These are phyloP conservation scores for Arthrinium phaeospermum DNA, from an alignment of 2,329 filamentous ascomycete genomes.

Conservation along the genomic window DNA sequence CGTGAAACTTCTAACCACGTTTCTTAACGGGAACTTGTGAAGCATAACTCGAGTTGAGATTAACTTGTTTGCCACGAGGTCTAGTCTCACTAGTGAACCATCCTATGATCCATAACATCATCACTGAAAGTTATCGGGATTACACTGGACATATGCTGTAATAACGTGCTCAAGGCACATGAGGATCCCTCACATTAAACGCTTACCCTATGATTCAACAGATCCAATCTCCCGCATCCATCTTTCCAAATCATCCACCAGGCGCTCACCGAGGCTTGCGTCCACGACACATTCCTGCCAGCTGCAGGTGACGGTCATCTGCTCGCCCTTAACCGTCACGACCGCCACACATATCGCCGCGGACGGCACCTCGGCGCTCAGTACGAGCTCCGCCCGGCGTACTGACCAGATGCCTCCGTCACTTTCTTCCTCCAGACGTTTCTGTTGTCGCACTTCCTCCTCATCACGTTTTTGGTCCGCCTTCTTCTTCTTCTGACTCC, in stretches of 20 bases:
- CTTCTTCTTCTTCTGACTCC: neutral
- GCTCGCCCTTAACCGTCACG: slow-evolving; percentile 18
- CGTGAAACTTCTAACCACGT: no score
- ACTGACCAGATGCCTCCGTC: slow-evolving; percentile 29
- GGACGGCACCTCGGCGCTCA: slow-evolving; percentile 11
- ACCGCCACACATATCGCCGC: slow-evolving; percentile 1
- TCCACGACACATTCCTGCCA: slow-evolving; percentile 20
- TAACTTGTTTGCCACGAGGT: no score
- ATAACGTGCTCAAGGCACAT: no score
- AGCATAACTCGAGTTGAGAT: no score
- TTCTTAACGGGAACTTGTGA: no score
- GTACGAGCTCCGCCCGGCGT: slow-evolving; percentile 24
- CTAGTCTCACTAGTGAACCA: no score
- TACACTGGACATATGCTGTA: no score
- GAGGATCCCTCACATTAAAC: neutral
- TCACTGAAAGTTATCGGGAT: no score
- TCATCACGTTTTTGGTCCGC: neutral
- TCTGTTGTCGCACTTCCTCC: neutral
- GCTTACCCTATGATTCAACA: neutral
- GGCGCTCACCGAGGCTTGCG: neutral
- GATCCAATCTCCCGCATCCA: neutral
- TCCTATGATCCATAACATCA: no score
- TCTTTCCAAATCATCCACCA: neutral
- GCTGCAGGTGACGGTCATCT: slow-evolving; percentile 11
- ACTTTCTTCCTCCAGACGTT: neutral